Evolutionary conservation across 257 asterid species (phyloP).

Genomic region (Parsonsia alboflavescens): DNA sequence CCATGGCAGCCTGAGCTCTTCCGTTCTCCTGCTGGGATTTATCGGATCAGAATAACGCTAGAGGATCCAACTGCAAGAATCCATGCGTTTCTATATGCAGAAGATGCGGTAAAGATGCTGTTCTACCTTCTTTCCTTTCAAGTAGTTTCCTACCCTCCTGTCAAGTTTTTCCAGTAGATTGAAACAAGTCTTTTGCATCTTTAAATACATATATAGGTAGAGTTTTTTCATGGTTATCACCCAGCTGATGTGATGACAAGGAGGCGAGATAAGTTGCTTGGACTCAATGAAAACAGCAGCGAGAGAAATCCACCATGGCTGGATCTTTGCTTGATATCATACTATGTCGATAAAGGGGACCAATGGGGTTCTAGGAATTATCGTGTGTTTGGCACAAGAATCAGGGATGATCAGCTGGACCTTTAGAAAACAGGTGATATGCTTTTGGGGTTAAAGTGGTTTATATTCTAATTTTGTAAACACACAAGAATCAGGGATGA

Average conservation of each 20-base stretch:
- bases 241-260: conserved; percentile 34
- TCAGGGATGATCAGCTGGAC: conserved; percentile 22
- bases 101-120: conserved; percentile 60
- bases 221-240: conserved; percentile 40
- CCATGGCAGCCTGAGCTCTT: conserved; percentile 62
- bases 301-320: conserved; percentile 70
- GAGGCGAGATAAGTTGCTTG: conserved; percentile 55
- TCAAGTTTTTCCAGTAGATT: background rate
- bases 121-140: background rate
- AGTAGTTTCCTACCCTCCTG: background rate
- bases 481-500: conserved; percentile 34
- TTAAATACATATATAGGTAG: conserved; percentile 26
- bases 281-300: conserved; percentile 29
- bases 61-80: conserved; percentile 94
- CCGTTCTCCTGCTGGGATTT: conserved; percentile 47
- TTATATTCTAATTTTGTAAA: too few relatives aligned
- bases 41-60: conserved; percentile 67
- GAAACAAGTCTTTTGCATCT: background rate
- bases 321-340: conserved; percentile 62
- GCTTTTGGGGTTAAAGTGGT: background rate
- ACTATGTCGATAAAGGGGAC: conserved; percentile 38
- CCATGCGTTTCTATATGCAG: conserved; percentile 62
- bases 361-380: conserved; percentile 61
- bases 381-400: conserved; percentile 48
- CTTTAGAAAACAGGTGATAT: background rate